Percentiles rank a stretch among this genome's conserved stretches.
These are phyloP conservation scores for Clavariopsis aquatica DNA, from an alignment of 495 filamentous ascomycete genomes.

Conservation along the genomic window DNA sequence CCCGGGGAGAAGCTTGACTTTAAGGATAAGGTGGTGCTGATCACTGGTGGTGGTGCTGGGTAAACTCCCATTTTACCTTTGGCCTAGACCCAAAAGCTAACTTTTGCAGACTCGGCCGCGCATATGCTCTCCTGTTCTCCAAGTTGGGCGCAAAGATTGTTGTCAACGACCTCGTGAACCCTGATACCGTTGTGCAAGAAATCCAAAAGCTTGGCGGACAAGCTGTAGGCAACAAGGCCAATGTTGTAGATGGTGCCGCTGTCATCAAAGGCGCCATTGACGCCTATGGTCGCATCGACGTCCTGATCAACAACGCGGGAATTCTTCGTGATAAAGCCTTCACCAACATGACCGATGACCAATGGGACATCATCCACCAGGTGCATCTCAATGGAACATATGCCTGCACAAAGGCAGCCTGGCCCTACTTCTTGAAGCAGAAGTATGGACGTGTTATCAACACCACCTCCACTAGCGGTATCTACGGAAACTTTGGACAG, in stretches of 20 bases:
- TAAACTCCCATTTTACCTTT: slow-evolving; percentile 45
- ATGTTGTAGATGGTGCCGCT: slow-evolving; percentile 88
- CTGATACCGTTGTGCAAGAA: slow-evolving; percentile 88
- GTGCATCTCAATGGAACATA: slow-evolving; percentile 95
- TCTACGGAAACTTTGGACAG: slow-evolving; percentile 99
- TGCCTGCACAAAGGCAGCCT: slow-evolving; percentile 95
- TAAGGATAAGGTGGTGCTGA: slow-evolving; percentile 84
- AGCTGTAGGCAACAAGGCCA: slow-evolving; percentile 91
- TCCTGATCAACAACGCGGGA: slow-evolving; percentile 95
- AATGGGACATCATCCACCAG: slow-evolving; percentile 89
- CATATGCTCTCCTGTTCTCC: slow-evolving; percentile 89
- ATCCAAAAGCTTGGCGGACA: slow-evolving; percentile 88
- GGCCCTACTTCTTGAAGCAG: slow-evolving; percentile 97
- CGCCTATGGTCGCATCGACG: slow-evolving; percentile 88
- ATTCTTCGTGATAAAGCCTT: slow-evolving; percentile 98
- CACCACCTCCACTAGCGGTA: slow-evolving; percentile 93
- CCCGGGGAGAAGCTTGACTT: slow-evolving; percentile 80
- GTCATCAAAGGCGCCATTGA: slow-evolving; percentile 94
- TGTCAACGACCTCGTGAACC: slow-evolving; percentile 92
- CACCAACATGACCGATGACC: slow-evolving; percentile 91
- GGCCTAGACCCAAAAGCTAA: slow-evolving; percentile 20
- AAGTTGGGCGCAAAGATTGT: slow-evolving; percentile 87
- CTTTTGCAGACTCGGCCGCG: slow-evolving; percentile 72
- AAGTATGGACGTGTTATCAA: slow-evolving; percentile 97
- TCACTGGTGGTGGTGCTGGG: slow-evolving; percentile 91